Base-by-base conservation (phyloP, 129 eudicot species). In the Flaveria linearis region DNA sequence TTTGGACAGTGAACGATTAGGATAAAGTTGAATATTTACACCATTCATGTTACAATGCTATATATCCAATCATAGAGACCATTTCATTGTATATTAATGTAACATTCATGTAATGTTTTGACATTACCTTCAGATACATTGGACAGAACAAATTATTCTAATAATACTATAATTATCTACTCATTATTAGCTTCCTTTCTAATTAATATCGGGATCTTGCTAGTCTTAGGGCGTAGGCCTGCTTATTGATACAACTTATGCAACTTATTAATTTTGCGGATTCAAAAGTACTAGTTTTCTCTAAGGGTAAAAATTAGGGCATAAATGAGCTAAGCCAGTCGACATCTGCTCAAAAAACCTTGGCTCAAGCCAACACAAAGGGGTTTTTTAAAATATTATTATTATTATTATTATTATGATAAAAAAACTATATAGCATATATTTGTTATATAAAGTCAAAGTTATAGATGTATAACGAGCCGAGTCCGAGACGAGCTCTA, bases 161-260 rank as follows among this genome's bases (percentile, higher is more conserved):
- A 13, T 73, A 39, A 72, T 72, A 36, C 23, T 36, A 39, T 42
- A 58, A 73, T 73, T 43, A 57, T 16, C 68, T 9, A 20, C 67
- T 5, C 12, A 55, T 33, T 6, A 72, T 50, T 72, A 72, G 66
- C 47, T 72, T 17, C 52, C 33, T 72, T 72, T 61, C 33, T 71
- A 1, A 55, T 15, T 71, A 71, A 51, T 26, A 62, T 71, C 7
- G 11, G 28, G 47, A 71, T 70, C 26, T 47, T 47, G 41, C 20
- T 25, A 69, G 25, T 47, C 74, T 25, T 25, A 3, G 47, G 71
- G 28, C 16, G 15, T 23, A 58, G 16, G 16, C 10, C 11, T 9
- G 65, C 36, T 9, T 23, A 58, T 49, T 58, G 14, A 58, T 58
- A 58, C 65, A 58, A 58, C 5, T 46, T 28, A 28, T 28, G 33